Conservation (phyloP, 2,329 filamentous ascomycete genomes). For the Fusarium kyushuense region DNA sequence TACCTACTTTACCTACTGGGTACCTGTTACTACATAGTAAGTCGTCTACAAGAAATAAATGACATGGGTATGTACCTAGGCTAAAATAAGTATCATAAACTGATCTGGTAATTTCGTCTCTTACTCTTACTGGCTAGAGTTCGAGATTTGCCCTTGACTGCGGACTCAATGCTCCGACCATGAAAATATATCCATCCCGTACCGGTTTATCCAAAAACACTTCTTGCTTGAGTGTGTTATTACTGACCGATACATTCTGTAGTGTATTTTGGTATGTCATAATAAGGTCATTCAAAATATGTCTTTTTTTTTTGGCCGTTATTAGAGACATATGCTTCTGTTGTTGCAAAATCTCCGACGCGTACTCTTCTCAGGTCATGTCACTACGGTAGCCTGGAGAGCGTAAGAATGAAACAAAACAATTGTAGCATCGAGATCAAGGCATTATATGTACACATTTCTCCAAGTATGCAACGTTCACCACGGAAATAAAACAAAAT, state of each 20-base stretch:
- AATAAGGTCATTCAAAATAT: neutral
- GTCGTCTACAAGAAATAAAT: neutral
- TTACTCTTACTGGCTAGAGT: neutral
- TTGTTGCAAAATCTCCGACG: neutral
- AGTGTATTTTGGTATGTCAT: neutral
- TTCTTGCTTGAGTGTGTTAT: neutral
- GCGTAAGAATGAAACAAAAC: neutral
- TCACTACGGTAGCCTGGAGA: neutral
- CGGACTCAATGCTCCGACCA: conserved; percentile 2
- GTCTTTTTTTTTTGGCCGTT: neutral
- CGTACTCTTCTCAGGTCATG: no score
- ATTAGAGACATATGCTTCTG: neutral
- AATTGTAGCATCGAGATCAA: neutral
- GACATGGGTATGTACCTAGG: neutral
- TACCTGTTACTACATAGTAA: no score
- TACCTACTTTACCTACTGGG: no score
- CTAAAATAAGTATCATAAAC: neutral
- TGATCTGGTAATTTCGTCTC: neutral
- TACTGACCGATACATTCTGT: neutral
- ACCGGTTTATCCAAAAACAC: neutral
- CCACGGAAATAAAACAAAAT: neutral
- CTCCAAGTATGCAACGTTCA: no score
- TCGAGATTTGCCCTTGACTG: neutral
- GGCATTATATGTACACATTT: neutral
- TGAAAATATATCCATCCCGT: neutral